A percentile compares a stretch with the other conserved stretches of the same genome.
Conservation (phyloP, 1,284 basidiomycete species). For the Fomitopsis palustris region DNA sequence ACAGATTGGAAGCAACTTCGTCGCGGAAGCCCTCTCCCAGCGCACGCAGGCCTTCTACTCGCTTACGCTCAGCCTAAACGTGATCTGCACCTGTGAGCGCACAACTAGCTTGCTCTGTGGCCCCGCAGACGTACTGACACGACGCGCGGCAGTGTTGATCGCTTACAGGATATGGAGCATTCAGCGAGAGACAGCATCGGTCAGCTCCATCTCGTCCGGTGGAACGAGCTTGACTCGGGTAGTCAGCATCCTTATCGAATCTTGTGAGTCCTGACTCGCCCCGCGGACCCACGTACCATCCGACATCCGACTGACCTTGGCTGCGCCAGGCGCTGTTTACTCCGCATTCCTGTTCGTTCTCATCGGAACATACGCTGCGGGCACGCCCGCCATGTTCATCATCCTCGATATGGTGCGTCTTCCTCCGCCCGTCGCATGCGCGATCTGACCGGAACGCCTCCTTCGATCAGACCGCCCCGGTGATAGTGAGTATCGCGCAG, state of each 20-base stretch:
- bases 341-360: background rate
- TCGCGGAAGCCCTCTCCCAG: background rate
- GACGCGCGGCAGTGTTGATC: background rate
- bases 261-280: background rate
- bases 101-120: background rate
- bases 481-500: background rate
- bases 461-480: background rate
- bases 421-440: background rate
- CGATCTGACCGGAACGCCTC: background rate
- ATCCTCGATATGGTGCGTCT: background rate
- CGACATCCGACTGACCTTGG: background rate
- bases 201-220: background rate
- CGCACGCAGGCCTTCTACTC: constrained; percentile 1
- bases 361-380: background rate
- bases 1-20: background rate
- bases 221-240: background rate
- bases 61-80: background rate
- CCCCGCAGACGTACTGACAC: background rate
- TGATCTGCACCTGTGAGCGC: background rate
- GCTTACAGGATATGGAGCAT: background rate
- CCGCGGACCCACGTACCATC: no score
- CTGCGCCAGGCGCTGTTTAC: background rate
- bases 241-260: background rate
- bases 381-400: background rate
- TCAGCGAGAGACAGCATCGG: background rate